Base-by-base conservation (phyloP, 2,329 filamentous ascomycete genomes). In the Calcarisporium arbuscula region DNA sequence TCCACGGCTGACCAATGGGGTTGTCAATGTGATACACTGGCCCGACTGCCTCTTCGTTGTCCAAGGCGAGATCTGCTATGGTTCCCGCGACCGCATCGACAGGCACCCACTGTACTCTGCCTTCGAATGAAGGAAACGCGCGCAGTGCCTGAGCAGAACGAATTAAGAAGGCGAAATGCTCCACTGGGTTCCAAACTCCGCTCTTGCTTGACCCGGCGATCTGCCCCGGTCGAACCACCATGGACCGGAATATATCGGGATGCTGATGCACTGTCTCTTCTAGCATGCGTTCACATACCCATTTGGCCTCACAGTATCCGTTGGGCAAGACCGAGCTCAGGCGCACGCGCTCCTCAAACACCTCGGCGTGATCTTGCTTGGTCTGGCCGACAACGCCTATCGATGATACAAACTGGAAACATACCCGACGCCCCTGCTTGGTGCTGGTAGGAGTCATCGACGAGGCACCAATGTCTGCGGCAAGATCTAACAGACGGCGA, bases 281-380 rank as follows among this genome's bases (percentile, higher is more conserved):
- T 0, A 76, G 56, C 51, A 75, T 68, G 4, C 53, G 46, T 44
- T 75, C 70, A 44, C 69, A 74, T 1, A 58, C 57, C 26, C 48
- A 65, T 41, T 76, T 75, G 3, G 67, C 72, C 5, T 75, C 69
- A 6, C 56, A 57, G 40, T 75, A 75, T n/a, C 70, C 69, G 12
- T 52, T 63, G 1, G 61, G 58, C 5, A 71, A 49, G 0, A 67
- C 62, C 1, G 54, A 48, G 2, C 58, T 56, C 2, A 71, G 54
- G 1, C 32, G 33, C 14, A 68, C 49, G 0, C 49, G 43, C n/a
- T 60, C 46, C 40, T 77, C 72, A 0, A 62, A 64, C 0, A 74
- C 65, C n/a, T n/a, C n/a, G n/a, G n/a, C n/a, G n/a, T n/a, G n/a
- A n/a, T 0, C 47, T 32, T 1, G 48, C 28, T 8, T 49, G 47